Percentiles rank a stretch among this genome's conserved stretches.
phyloP scores from a whole-genome alignment of 768 basidiomycete species.

The Lentinus tigrinus region DNA sequence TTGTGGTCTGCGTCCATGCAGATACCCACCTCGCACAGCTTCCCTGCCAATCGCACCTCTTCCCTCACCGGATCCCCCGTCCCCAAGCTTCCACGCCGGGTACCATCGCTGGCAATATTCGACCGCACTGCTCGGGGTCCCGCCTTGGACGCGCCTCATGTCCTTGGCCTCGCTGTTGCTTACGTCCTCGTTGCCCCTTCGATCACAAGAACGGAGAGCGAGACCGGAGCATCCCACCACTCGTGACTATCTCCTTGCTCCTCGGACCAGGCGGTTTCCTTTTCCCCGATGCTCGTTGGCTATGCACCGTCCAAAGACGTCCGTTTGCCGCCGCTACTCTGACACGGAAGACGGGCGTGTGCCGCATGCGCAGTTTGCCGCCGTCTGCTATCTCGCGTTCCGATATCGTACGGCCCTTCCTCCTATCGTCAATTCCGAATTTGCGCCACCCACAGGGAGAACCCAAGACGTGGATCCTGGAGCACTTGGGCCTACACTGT shows the following conservation, averaged over 20 bases:
- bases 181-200: conserved; percentile 5
- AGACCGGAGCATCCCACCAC: conserved; percentile 3
- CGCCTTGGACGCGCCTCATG: neutral
- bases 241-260: neutral
- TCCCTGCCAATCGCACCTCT: too few species aligned
- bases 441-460: too few species aligned
- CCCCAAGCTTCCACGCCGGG: neutral
- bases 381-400: too few species aligned
- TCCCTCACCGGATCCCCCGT: too few species aligned
- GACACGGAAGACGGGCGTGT: neutral
- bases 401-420: too few species aligned
- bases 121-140: conserved; percentile 4
- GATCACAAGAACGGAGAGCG: conserved; percentile 1
- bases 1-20: too few species aligned
- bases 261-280: neutral
- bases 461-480: too few species aligned
- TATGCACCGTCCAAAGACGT: neutral
- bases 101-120: neutral
- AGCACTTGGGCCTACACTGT: too few species aligned
- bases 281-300: neutral
- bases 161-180: neutral
- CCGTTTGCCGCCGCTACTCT: neutral
- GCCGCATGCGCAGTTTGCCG: too few species aligned
- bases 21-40: too few species aligned
- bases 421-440: too few species aligned